Conservation (phyloP, 1,139 yeast genomes). For the Saccharomyces hybrid region DNA sequence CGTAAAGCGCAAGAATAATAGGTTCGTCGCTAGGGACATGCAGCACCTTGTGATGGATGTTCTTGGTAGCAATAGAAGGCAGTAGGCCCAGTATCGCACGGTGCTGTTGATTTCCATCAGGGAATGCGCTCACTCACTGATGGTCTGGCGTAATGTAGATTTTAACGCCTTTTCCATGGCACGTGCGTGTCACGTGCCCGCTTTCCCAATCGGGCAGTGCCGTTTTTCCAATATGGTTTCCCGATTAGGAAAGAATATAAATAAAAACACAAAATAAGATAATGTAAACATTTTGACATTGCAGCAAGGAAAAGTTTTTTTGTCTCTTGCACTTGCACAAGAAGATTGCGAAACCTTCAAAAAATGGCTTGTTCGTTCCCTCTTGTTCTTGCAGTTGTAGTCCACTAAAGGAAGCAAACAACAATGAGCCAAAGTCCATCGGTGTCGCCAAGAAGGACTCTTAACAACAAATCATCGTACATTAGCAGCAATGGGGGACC, state of each 20-base stretch:
- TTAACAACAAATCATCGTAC: neutral
- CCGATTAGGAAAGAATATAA: neutral
- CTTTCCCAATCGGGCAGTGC: neutral
- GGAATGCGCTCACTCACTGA: no score
- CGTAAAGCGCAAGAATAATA: neutral
- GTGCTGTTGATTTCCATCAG: no score
- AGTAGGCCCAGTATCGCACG: no score
- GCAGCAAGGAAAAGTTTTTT: neutral
- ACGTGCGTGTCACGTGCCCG: neutral
- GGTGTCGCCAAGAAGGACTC: constrained; percentile 1
- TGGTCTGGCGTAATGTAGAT: neutral
- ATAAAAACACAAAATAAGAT: constrained; percentile 1
- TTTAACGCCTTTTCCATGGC: neutral
- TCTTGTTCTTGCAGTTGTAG: neutral
- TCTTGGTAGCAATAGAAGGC: neutral
- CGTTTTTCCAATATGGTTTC: neutral
- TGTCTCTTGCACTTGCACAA: neutral
- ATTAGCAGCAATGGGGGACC: neutral
- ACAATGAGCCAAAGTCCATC: neutral
- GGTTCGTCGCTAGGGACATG: neutral
- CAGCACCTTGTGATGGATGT: neutral
- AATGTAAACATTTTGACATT: neutral
- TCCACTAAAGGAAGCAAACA: neutral
- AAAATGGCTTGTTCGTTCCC: neutral
- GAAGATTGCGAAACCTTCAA: neutral